Conservation (phyloP, 257 asterid genomes). For the Rauvolfia tetraphylla region DNA sequence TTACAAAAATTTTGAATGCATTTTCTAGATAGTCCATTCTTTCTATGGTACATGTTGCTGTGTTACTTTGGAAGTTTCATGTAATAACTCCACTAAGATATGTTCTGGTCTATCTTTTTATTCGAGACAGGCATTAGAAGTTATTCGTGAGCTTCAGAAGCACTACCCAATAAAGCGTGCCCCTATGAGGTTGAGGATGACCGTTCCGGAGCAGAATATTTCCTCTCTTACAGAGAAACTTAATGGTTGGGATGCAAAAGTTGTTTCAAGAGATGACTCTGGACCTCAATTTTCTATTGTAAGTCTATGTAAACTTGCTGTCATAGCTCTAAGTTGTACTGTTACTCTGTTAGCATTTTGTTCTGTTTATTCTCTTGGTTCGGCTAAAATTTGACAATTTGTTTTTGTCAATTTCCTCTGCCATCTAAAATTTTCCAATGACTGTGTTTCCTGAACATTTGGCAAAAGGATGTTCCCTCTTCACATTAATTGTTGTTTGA, state of each 20-base stretch:
- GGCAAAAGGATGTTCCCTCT: background rate
- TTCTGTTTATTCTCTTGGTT: background rate
- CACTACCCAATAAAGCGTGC: conserved; percentile 83
- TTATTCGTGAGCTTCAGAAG: conserved; percentile 89
- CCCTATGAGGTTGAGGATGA: conserved; percentile 81
- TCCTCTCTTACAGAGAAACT: conserved; percentile 57
- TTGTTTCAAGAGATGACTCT: conserved; percentile 63
- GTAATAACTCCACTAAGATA: background rate
- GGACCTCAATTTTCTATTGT: conserved; percentile 59
- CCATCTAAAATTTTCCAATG: background rate
- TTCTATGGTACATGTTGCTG: background rate
- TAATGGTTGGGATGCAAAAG: conserved; percentile 50
- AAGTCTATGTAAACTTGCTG: conserved; percentile 30
- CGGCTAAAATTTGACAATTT: background rate
- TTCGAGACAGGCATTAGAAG: conserved; percentile 72
- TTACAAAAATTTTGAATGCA: background rate
- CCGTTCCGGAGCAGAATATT: conserved; percentile 48
- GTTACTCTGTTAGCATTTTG: background rate
- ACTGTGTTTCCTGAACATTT: background rate
- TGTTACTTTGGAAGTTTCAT: background rate
- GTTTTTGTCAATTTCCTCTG: background rate
- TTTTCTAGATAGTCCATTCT: background rate
- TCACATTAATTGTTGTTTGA: background rate
- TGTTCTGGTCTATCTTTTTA: background rate
- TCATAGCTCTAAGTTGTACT: background rate